Percentiles rank a stretch among this genome's conserved stretches.
Evolutionary conservation across 768 basidiomycete genomes (phyloP).

Genomic region (Terana coerulea): DNA sequence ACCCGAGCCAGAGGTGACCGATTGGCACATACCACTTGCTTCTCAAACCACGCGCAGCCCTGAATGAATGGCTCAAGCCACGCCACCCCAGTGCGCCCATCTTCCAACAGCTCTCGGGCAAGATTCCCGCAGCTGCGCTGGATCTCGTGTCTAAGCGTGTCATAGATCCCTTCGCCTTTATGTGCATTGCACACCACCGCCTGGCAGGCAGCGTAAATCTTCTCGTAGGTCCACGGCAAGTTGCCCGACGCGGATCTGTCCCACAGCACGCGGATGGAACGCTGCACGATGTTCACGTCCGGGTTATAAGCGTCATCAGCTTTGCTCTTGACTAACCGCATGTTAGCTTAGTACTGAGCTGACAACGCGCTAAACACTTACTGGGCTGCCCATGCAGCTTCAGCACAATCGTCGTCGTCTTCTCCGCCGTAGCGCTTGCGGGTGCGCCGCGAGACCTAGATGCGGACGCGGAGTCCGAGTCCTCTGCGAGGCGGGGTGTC

Average conservation of each 20-base stretch:
- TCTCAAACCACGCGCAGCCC: constrained; percentile 60
- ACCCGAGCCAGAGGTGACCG: constrained; percentile 16
- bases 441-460: constrained; percentile 40
- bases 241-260: constrained; percentile 30
- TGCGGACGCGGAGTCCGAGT: constrained; percentile 67
- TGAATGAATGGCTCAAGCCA: constrained; percentile 61
- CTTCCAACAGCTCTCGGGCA: constrained; percentile 33
- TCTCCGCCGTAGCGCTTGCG: constrained; percentile 15
- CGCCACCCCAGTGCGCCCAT: constrained; percentile 29
- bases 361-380: constrained; percentile 15
- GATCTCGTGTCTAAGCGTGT: constrained; percentile 53
- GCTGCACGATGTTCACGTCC: constrained; percentile 33
- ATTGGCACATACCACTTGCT: constrained; percentile 61
- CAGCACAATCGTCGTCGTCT: constrained; percentile 41
- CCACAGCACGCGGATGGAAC: constrained; percentile 33
- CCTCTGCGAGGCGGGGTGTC: constrained; percentile 59
- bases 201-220: constrained; percentile 54
- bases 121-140: constrained; percentile 48
- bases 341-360: not conserved
- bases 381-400: constrained; percentile 40
- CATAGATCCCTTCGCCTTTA: constrained; percentile 56
- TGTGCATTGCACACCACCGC: constrained; percentile 48
- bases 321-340: constrained; percentile 14
- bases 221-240: constrained; percentile 50
- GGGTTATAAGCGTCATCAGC: constrained; percentile 15